A percentile compares a stretch with the other conserved stretches of the same genome.
phyloP scores from a whole-genome alignment of 2,329 filamentous ascomycete species.

The Raffaelea ambrosiae region DNA sequence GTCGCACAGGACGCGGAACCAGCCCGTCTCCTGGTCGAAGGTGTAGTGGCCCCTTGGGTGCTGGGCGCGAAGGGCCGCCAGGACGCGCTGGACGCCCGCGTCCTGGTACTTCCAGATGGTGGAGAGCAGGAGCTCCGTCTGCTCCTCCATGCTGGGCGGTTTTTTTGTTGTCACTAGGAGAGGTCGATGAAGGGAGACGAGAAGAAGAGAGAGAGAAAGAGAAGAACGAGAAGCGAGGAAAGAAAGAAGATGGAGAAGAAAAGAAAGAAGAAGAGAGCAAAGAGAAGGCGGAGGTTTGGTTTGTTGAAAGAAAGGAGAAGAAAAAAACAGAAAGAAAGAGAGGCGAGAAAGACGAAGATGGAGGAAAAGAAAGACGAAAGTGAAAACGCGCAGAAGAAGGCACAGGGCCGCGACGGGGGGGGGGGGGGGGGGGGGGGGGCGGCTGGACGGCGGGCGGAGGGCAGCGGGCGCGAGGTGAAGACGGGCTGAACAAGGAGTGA shows the following conservation, averaged over 20 bases:
- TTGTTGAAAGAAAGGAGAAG: neutral
- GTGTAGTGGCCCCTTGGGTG: conserved; percentile 14
- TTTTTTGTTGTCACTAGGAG: no score
- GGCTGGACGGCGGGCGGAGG: no score
- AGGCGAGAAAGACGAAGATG: neutral
- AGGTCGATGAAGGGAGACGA: neutral
- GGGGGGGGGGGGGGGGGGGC: no score
- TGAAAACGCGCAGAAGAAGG: no score
- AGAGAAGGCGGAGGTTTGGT: no score
- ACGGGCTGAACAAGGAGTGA: no score
- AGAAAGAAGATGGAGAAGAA: neutral
- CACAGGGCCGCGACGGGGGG: no score
- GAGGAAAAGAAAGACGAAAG: neutral
- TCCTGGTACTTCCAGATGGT: conserved; percentile 19
- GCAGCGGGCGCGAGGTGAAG: no score
- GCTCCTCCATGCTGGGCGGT: conserved; percentile 3
- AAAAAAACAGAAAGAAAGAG: neutral
- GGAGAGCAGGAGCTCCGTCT: conserved; percentile 17
- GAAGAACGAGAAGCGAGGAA: neutral
- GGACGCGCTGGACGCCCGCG: conserved; percentile 13
- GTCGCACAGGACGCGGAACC: conserved; percentile 18
- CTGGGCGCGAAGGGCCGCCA: conserved; percentile 11
- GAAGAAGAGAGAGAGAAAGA: neutral
- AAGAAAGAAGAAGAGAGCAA: neutral
- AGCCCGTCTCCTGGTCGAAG: conserved; percentile 15